Evolutionary conservation across 305 asterid genomes (phyloP).

Genomic region (Fraxinus albicans): DNA sequence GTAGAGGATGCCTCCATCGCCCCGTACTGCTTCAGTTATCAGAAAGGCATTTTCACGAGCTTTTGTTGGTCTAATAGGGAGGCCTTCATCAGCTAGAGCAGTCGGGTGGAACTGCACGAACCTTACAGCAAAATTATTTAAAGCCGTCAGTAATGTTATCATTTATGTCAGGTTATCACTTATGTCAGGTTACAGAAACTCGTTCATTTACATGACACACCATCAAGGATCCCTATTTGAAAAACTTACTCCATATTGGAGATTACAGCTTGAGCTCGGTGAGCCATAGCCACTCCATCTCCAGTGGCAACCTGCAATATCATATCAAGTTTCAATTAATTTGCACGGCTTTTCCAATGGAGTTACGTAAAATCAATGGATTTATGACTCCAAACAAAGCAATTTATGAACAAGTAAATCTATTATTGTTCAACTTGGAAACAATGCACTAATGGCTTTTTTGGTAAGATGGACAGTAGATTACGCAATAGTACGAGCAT

Average conservation of each 20-base stretch:
- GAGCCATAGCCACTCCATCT: conserved; percentile 99
- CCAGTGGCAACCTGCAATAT: conserved; percentile 87
- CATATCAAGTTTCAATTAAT: conserved; percentile 17
- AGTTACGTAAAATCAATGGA: not conserved
- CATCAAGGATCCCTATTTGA: not conserved
- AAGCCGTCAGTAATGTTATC: conserved; percentile 2
- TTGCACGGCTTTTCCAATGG: not conserved
- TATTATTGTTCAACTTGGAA: conserved; percentile 3
- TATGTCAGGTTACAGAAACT: not conserved
- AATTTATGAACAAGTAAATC: not conserved
- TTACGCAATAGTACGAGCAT: not conserved
- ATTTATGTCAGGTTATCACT: not conserved
- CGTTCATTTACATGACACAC: not conserved
- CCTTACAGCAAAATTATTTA: conserved; percentile 37
- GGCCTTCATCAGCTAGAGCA: conserved; percentile 95
- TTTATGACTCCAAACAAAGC: conserved; percentile 4
- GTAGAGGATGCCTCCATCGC: conserved; percentile 94
- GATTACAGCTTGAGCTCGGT: conserved; percentile 93
- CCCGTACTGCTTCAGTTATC: conserved; percentile 95
- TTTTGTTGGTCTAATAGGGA: conserved; percentile 62
- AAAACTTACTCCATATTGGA: conserved; percentile 97
- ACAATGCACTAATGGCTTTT: not conserved
- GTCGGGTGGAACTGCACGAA: conserved; percentile 99
- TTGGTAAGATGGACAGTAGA: conserved; percentile 33
- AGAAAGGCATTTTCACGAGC: conserved; percentile 85